Evolutionary conservation across 371 early-diverging fungal genomes (phyloP).

Genomic region (Mucor plumbeus): DNA sequence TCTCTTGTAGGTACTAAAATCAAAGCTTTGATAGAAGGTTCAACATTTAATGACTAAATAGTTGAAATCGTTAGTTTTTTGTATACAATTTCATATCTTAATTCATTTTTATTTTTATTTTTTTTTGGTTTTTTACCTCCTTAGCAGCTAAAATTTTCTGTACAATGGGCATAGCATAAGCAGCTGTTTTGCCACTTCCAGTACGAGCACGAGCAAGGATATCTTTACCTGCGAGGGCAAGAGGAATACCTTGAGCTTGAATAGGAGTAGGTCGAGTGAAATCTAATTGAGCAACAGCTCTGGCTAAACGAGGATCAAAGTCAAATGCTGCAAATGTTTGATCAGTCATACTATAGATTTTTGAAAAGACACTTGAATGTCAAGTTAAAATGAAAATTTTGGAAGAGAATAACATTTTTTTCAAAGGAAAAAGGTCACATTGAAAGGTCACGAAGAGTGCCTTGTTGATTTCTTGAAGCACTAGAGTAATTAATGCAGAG

Average conservation of each 20-base stretch:
- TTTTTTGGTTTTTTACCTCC: too few relatives aligned
- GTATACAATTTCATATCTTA: too few relatives aligned
- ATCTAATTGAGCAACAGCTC: constrained; percentile 83
- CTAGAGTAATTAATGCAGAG: too few relatives aligned
- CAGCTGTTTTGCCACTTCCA: constrained; percentile 99
- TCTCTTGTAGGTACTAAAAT: constrained; percentile 97
- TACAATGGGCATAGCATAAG: constrained; percentile 94
- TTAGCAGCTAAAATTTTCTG: constrained; percentile 85
- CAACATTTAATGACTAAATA: constrained; percentile 22
- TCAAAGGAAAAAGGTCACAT: constrained; percentile 1
- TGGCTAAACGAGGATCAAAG: constrained; percentile 86
- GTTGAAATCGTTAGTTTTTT: too few relatives aligned
- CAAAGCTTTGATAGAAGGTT: constrained; percentile 44
- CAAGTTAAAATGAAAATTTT: background rate
- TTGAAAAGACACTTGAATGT: background rate
- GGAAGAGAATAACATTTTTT: background rate
- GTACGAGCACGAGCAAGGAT: constrained; percentile 98
- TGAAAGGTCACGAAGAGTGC: background rate
- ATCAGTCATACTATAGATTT: constrained; percentile 16
- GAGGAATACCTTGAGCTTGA: constrained; percentile 93
- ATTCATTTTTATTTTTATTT: background rate
- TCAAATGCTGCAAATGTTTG: constrained; percentile 67
- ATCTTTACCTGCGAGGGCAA: constrained; percentile 96
- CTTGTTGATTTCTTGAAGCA: background rate
- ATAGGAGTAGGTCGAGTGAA: constrained; percentile 91